phyloP scores from a whole-genome alignment of 176 grass and related monocot genomes.

The Puya raimondii region DNA sequence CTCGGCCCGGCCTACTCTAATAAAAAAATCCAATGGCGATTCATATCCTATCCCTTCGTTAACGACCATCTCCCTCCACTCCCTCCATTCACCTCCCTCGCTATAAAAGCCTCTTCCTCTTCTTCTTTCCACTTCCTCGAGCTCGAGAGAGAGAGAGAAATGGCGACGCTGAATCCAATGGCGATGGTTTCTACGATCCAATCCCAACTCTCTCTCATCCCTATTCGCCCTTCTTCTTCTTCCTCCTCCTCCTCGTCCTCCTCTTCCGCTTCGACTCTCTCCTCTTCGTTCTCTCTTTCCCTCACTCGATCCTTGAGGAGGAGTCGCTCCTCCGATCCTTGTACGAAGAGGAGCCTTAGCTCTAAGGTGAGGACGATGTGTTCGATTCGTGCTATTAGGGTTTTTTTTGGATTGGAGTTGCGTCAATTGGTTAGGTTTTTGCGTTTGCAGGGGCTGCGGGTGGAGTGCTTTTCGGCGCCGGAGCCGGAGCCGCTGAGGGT shows the following conservation, averaged over 20 bases:
- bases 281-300: slow-evolving; percentile 15
- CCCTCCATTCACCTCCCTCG: neutral
- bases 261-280: neutral
- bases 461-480: slow-evolving; percentile 29
- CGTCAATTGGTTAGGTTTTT: neutral
- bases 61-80: neutral
- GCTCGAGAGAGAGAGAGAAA: neutral
- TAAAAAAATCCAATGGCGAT: too few relatives aligned
- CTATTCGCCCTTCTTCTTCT: neutral
- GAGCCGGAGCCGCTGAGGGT: slow-evolving; percentile 37
- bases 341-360: slow-evolving; percentile 8
- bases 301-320: slow-evolving; percentile 13
- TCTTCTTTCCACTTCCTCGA: slow-evolving; percentile 8
- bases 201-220: neutral
- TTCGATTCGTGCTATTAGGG: neutral
- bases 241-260: neutral
- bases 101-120: neutral
- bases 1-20: too few relatives aligned
- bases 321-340: slow-evolving; percentile 2
- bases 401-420: too few relatives aligned
- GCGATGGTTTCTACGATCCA: neutral
- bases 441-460: slow-evolving; percentile 16
- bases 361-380: slow-evolving; percentile 2
- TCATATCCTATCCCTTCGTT: slow-evolving; percentile 4
- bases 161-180: slow-evolving; percentile 1